Percentiles rank a stretch among this genome's conserved stretches.
Evolutionary conservation across 768 basidiomycete genomes (phyloP).

Genomic region (Leccinum obscurum): DNA sequence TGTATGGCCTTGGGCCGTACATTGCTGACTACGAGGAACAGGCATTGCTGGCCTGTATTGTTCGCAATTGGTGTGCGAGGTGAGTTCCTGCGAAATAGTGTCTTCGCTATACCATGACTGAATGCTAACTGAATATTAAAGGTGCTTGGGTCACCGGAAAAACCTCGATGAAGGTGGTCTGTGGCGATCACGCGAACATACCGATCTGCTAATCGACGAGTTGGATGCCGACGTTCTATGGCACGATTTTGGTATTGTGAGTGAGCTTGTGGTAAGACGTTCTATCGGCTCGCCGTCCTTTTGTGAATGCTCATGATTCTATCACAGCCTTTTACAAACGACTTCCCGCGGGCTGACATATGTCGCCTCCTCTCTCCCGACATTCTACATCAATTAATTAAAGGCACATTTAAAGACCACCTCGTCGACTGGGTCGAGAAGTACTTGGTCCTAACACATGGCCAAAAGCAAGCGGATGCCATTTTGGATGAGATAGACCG

Average conservation of each 20-base stretch:
- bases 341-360: background rate
- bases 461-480: background rate
- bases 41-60: background rate
- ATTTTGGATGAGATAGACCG: too few relatives aligned
- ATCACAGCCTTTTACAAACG: background rate
- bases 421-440: background rate
- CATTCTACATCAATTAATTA: background rate
- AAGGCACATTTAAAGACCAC: background rate
- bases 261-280: background rate
- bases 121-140: background rate
- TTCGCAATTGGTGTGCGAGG: background rate
- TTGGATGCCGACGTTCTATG: background rate
- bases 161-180: background rate
- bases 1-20: background rate
- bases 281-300: background rate
- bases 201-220: background rate
- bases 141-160: background rate
- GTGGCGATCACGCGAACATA: background rate
- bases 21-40: background rate
- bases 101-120: background rate
- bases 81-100: background rate
- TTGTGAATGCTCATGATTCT: background rate
- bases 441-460: background rate
- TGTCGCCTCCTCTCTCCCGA: background rate
- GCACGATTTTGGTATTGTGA: background rate